Evolutionary conservation across 1,284 basidiomycete genomes (phyloP).

Genomic region (Fomitopsis schrenkii): DNA sequence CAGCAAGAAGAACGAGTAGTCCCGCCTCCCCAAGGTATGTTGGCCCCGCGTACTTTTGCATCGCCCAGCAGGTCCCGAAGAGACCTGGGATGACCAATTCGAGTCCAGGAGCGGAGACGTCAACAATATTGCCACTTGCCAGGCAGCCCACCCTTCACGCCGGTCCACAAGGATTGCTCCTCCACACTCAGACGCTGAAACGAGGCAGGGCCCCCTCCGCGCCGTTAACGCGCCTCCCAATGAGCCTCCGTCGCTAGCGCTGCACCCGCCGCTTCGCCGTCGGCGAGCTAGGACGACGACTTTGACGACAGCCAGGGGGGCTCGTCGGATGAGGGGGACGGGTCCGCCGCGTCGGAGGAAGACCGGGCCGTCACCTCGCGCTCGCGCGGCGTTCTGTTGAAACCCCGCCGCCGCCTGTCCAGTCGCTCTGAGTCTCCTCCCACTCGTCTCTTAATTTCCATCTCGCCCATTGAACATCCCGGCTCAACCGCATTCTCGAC

Average conservation of each 20-base stretch:
- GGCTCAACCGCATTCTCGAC: slow-evolving; percentile 45
- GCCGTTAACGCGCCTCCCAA: slow-evolving; percentile 29
- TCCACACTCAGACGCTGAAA: slow-evolving; percentile 26
- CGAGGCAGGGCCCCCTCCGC: slow-evolving; percentile 33
- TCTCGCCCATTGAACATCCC: slow-evolving; percentile 33
- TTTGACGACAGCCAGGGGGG: slow-evolving; percentile 42
- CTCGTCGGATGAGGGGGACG: slow-evolving; percentile 40
- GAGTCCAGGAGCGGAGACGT: too few species aligned
- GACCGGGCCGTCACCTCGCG: slow-evolving; percentile 71
- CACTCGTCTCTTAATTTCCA: slow-evolving; percentile 65
- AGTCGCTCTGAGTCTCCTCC: slow-evolving; percentile 41
- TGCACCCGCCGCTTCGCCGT: slow-evolving; percentile 11
- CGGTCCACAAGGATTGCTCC: slow-evolving; percentile 17
- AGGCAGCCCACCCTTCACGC: slow-evolving; percentile 5
- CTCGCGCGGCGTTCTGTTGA: slow-evolving; percentile 38
- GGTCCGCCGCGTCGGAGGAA: slow-evolving; percentile 51
- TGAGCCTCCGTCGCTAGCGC: slow-evolving; percentile 3
- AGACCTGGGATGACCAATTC: slow-evolving; percentile 32
- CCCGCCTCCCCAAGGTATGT: slow-evolving; percentile 1
- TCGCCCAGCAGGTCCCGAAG: slow-evolving; percentile 13
- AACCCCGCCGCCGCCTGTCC: slow-evolving; percentile 45
- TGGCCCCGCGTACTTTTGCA: neutral
- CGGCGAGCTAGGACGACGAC: slow-evolving; percentile 72
- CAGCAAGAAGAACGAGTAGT: too few species aligned
- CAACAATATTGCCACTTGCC: slow-evolving; percentile 6